phyloP scores from a whole-genome alignment of 805 yeast genomes.

The Soucietia sequanensis region DNA sequence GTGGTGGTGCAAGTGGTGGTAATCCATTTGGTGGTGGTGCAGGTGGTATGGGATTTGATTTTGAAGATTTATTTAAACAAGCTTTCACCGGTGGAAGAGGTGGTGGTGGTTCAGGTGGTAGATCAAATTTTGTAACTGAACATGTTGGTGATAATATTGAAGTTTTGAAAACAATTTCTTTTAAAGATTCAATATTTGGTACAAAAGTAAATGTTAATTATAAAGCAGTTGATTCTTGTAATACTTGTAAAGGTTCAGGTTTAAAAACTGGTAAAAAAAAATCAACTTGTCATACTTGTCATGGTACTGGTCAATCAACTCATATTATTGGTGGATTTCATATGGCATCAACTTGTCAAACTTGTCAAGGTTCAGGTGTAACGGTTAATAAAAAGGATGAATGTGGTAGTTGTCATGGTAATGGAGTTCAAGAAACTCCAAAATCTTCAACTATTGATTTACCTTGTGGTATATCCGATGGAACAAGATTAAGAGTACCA shows the following conservation, averaged over 20 bases:
- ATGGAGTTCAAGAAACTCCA: conserved; percentile 70
- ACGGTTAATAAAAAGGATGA: conserved; percentile 62
- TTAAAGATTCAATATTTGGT: conserved; percentile 89
- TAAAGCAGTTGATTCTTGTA: conserved; percentile 72
- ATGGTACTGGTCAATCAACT: conserved; percentile 89
- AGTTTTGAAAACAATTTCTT: conserved; percentile 66
- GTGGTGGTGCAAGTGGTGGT: conserved; percentile 41
- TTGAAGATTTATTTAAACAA: conserved; percentile 46
- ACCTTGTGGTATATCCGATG: conserved; percentile 88
- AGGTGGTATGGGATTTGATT: conserved; percentile 51
- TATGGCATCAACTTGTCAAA: conserved; percentile 88
- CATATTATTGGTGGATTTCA: conserved; percentile 93
- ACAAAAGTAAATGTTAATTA: conserved; percentile 63
- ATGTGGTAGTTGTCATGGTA: conserved; percentile 83
- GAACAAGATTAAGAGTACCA: conserved; percentile 76
- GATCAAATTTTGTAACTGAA: conserved; percentile 61
- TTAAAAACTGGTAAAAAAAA: conserved; percentile 72
- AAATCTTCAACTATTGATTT: conserved; percentile 79
- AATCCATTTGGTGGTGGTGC: conserved; percentile 30
- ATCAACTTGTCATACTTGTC: conserved; percentile 80
- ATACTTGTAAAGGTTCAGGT: conserved; percentile 82
- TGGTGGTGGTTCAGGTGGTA: conserved; percentile 36
- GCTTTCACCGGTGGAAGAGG: conserved; percentile 49
- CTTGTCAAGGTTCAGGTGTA: conserved; percentile 90
- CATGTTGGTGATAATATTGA: conserved; percentile 89